Evolutionary conservation across 208 protist species (phyloP).

Genomic region (Polymyxa betae): DNA sequence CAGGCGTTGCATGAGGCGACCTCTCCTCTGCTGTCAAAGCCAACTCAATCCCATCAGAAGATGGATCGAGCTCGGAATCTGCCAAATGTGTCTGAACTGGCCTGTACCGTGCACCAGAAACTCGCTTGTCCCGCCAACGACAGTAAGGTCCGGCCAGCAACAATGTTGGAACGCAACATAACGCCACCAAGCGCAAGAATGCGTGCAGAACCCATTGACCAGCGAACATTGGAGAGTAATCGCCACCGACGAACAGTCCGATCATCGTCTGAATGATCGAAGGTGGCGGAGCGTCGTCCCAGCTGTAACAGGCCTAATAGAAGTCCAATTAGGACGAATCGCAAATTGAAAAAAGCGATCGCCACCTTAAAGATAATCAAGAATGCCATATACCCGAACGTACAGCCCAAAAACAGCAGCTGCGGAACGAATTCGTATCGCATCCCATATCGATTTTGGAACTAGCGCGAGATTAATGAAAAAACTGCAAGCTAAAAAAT

Average conservation of each 20-base stretch:
- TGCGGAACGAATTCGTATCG: conserved; percentile 90
- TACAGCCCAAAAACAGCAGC: conserved; percentile 87
- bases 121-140: too few species aligned
- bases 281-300: not conserved
- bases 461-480: conserved; percentile 70
- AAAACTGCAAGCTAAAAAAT: too few species aligned
- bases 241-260: not conserved
- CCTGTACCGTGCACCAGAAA: too few species aligned
- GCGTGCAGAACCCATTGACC: not conserved
- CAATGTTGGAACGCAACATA: conserved; percentile 58
- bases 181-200: conserved; percentile 18
- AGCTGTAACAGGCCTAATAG: not conserved
- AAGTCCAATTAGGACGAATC: too few species aligned
- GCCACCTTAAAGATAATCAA: conserved; percentile 91
- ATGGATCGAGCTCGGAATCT: too few species aligned
- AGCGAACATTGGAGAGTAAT: not conserved
- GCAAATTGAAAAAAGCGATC: conserved; percentile 24
- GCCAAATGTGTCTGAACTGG: too few species aligned
- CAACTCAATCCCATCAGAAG: too few species aligned
- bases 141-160: conserved; percentile 55
- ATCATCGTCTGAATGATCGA: conserved; percentile 21
- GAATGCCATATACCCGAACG: conserved; percentile 89
- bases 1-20: too few species aligned
- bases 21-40: too few species aligned
- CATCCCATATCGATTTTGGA: conserved; percentile 80